These are phyloP conservation scores for Tirmania nivea DNA, from an alignment of 495 filamentous ascomycete genomes.

Conservation along the genomic window DNA sequence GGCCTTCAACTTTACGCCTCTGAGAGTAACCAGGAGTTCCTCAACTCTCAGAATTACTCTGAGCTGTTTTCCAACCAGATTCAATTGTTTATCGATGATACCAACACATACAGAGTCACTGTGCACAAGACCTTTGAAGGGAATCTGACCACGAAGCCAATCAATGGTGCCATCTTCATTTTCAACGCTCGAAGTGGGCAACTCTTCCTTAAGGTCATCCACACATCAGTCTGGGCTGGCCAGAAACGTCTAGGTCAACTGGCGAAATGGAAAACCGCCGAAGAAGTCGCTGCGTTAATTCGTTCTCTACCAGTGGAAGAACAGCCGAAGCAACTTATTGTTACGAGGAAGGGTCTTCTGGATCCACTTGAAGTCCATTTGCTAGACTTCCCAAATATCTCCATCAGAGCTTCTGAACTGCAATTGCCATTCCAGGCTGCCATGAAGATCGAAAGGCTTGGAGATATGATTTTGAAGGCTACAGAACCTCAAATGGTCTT, in stretches of 20 bases:
- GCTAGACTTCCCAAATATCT: slow-evolving; percentile 97
- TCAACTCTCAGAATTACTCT: slow-evolving; percentile 98
- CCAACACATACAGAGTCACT: slow-evolving; percentile 97
- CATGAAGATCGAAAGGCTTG: slow-evolving; percentile 99
- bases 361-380: slow-evolving; percentile 96
- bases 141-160: slow-evolving; percentile 97
- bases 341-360: slow-evolving; percentile 88
- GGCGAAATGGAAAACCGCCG: slow-evolving; percentile 99
- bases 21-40: slow-evolving; percentile 97
- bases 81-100: slow-evolving; percentile 98
- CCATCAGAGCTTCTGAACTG: slow-evolving; percentile 91
- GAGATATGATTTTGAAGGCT: slow-evolving; percentile 95
- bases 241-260: slow-evolving; percentile 98
- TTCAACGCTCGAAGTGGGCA: slow-evolving; percentile 98
- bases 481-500: slow-evolving; percentile 99
- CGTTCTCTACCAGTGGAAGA: slow-evolving; percentile 94
- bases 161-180: slow-evolving; percentile 99
- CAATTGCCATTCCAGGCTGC: slow-evolving; percentile 98
- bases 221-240: slow-evolving; percentile 97
- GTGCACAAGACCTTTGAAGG: slow-evolving; percentile 99
- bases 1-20: slow-evolving; percentile 96
- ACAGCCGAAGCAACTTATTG: slow-evolving; percentile 96
- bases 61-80: slow-evolving; percentile 98
- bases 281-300: slow-evolving; percentile 97
- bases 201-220: slow-evolving; percentile 97